Base-by-base conservation (phyloP, 2,329 filamentous ascomycete species). In the Cladosporium phlei region DNA sequence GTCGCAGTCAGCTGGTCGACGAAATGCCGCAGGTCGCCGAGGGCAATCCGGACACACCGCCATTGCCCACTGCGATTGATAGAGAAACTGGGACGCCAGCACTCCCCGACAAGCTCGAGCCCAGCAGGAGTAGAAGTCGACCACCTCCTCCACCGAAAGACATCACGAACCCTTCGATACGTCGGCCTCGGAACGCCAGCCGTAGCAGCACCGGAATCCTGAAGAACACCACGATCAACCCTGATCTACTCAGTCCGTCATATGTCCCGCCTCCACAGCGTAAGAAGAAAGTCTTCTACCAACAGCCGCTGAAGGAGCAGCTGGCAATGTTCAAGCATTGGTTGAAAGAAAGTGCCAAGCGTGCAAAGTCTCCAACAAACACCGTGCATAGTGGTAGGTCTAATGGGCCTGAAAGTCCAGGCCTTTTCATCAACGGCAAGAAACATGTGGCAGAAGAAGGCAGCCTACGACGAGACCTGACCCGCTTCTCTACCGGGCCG, bases 141-240 rank as follows among this genome's bases (percentile, higher is more conserved):
- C 84, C 90, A 5, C 74, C 87, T 30, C 87, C 86, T 8, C 91
- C 91, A 32, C 89, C 91, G 2, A 96, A 96, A 64, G 90, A 96
- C 55, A 82, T 50, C 35, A 38, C 52, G 10, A 48, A 81, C 52
- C 81, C 86, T 49, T n/a, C 25, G 1, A 37, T 48, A 30, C 76
- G 85, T 56, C 51, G 58, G 86, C 86, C 55, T 77, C 53, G 62
- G 30, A 55, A 57, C 17, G 47, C 55, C 11, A 61, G 60, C 9
- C 54, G 61, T 38, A 53, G 56, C n/a, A 65, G 88, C 50, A 86
- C 87, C 33, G 95, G 89, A 55, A 93, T 88, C 53, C 76, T 96
- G 24, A 88, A 95, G 61, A 79, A 94, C 4, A 88, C 94, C 29
- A 85, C 86, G 11, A 77, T 73, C 29, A 83, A 84, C 54, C 77